Percentiles rank a stretch among this genome's conserved stretches.
Conservation (phyloP, 2,329 filamentous ascomycete genomes). For the Penicillium sp. region DNA sequence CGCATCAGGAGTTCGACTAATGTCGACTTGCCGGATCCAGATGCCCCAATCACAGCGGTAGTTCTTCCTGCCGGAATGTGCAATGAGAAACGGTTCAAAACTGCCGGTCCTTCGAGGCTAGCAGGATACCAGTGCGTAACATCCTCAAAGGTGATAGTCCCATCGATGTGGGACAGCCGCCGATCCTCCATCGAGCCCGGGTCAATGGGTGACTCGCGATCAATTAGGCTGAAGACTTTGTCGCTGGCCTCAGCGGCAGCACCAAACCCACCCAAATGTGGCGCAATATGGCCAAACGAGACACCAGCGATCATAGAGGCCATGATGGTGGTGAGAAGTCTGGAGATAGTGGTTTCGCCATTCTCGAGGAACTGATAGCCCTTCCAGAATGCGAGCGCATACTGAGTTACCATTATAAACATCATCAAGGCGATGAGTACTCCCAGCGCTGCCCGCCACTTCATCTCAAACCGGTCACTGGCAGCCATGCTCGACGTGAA, state of each 20-base stretch:
- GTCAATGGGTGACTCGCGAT: not conserved
- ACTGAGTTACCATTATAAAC: not conserved
- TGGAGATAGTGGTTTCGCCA: not conserved
- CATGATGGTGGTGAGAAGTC: not conserved
- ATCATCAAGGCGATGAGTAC: not conserved
- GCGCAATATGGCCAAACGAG: not conserved
- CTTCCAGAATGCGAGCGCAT: not conserved
- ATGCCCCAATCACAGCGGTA: constrained; percentile 7
- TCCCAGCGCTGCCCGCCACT: not conserved
- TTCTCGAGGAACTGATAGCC: not conserved
- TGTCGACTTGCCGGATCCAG: constrained; percentile 6
- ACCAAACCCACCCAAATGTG: not conserved
- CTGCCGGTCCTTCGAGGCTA: not conserved
- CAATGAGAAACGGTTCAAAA: not conserved
- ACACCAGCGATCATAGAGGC: not conserved
- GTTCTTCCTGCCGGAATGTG: constrained; percentile 3
- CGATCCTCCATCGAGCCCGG: not conserved
- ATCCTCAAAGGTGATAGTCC: not conserved
- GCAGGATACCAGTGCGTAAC: not conserved
- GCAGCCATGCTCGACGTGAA: not conserved
- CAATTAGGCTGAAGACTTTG: not conserved
- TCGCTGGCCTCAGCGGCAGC: not conserved
- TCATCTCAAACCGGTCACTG: not conserved
- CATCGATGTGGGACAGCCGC: not conserved
- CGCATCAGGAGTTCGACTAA: not conserved